These are phyloP conservation scores for Viridothelium virens DNA, from an alignment of 495 filamentous ascomycete genomes.

Conservation along the genomic window DNA sequence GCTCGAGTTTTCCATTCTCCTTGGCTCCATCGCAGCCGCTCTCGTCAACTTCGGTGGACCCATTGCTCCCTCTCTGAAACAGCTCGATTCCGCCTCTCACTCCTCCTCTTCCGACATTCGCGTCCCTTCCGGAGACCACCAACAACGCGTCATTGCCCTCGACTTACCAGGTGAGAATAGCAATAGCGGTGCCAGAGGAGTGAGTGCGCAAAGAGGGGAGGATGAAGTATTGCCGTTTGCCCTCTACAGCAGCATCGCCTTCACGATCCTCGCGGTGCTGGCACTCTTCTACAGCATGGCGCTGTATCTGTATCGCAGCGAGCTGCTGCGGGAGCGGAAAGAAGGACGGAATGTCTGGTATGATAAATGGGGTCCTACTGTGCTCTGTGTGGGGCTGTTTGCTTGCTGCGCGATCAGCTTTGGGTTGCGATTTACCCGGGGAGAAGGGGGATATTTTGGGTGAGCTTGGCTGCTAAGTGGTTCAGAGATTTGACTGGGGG, in stretches of 20 bases:
- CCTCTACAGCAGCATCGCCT: slow-evolving; percentile 40
- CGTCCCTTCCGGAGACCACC: not conserved
- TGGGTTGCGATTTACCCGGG: slow-evolving; percentile 46
- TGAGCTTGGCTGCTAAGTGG: not conserved
- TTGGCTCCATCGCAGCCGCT: slow-evolving; percentile 83
- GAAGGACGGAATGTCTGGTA: slow-evolving; percentile 62
- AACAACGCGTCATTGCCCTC: not conserved
- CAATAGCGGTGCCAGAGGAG: not conserved
- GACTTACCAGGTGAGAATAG: not conserved
- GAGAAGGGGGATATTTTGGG: slow-evolving; percentile 33
- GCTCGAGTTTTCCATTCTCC: slow-evolving; percentile 94
- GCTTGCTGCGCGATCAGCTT: slow-evolving; percentile 71
- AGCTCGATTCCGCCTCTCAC: not conserved
- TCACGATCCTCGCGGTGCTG: slow-evolving; percentile 70
- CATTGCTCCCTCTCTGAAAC: slow-evolving; percentile 46
- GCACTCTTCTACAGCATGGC: slow-evolving; percentile 70
- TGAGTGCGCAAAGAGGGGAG: no score
- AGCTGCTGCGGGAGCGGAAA: slow-evolving; percentile 64
- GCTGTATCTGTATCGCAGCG: slow-evolving; percentile 80
- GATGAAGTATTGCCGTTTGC: slow-evolving; percentile 1
- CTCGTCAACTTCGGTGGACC: slow-evolving; percentile 78
- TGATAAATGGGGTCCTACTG: slow-evolving; percentile 75
- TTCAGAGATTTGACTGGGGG: no score
- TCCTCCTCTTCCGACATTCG: not conserved
- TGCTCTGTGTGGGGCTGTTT: slow-evolving; percentile 68